Evolutionary conservation across 2,329 filamentous ascomycete species (phyloP).

Genomic region (Clonostachys chloroleuca): DNA sequence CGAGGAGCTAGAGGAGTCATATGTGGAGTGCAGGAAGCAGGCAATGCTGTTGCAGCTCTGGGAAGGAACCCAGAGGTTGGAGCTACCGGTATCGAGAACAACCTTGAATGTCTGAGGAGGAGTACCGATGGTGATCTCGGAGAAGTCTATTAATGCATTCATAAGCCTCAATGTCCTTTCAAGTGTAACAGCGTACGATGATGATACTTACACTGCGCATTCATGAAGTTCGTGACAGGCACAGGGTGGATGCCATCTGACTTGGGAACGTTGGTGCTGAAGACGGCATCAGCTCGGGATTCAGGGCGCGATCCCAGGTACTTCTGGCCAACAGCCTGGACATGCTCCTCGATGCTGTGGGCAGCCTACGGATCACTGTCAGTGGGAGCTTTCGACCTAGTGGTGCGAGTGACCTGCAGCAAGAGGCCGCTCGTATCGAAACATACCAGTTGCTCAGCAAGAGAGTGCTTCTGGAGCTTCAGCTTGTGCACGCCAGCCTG

Average conservation of each 20-base stretch:
- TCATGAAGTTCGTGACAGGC: slow-evolving; percentile 94
- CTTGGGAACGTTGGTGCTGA: slow-evolving; percentile 68
- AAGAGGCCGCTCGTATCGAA: neutral
- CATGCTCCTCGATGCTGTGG: slow-evolving; percentile 75
- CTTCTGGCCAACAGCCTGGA: slow-evolving; percentile 85
- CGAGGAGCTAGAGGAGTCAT: slow-evolving; percentile 84
- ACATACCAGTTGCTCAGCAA: slow-evolving; percentile 87
- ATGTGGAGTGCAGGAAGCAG: slow-evolving; percentile 96
- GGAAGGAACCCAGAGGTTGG: slow-evolving; percentile 98
- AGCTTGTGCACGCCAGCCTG: slow-evolving; percentile 89
- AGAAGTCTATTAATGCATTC: slow-evolving; percentile 68
- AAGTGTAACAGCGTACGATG: neutral
- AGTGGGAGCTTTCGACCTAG: slow-evolving; percentile 1
- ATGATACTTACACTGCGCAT: slow-evolving; percentile 81
- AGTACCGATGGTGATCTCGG: slow-evolving; percentile 87
- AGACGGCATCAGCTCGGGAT: slow-evolving; percentile 69
- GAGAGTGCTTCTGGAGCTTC: slow-evolving; percentile 94
- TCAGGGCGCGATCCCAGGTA: slow-evolving; percentile 79
- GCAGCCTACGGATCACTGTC: slow-evolving; percentile 50
- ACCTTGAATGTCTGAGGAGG: slow-evolving; percentile 97
- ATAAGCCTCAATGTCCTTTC: slow-evolving; percentile 7
- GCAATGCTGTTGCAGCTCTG: slow-evolving; percentile 89
- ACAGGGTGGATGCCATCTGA: slow-evolving; percentile 70
- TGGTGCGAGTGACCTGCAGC: neutral
- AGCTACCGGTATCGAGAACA: slow-evolving; percentile 95